These are phyloP conservation scores for Fusarium falciforme DNA, from an alignment of 2,329 filamentous ascomycete species.

Conservation along the genomic window DNA sequence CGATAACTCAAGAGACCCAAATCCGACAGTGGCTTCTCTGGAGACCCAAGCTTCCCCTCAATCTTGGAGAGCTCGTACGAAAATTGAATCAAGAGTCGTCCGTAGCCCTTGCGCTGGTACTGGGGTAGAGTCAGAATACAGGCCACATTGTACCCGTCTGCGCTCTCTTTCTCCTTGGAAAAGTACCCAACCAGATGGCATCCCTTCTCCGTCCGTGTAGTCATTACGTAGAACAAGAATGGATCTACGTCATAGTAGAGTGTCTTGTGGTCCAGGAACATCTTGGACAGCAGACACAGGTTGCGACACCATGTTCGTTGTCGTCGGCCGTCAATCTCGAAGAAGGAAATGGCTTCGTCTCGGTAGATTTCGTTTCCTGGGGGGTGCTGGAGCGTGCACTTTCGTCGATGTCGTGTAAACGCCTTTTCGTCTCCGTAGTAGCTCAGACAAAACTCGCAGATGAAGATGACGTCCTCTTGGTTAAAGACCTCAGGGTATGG, in stretches of 20 bases:
- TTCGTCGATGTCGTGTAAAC: constrained; percentile 86
- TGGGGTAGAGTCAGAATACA: constrained; percentile 98
- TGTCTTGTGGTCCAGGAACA: constrained; percentile 98
- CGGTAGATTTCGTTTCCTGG: constrained; percentile 99
- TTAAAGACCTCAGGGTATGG: constrained; percentile 93
- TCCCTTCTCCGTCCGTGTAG: constrained; percentile 85
- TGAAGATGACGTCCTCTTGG: constrained; percentile 90
- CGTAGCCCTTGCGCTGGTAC: constrained; percentile 95
- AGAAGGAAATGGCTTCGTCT: constrained; percentile 93
- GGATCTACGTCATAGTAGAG: constrained; percentile 99
- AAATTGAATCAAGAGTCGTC: constrained; percentile 93
- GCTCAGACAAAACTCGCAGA: constrained; percentile 95
- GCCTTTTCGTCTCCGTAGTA: constrained; percentile 88
- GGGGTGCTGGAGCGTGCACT: constrained; percentile 91
- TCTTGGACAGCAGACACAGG: constrained; percentile 91
- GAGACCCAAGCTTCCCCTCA: constrained; percentile 93
- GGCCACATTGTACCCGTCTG: constrained; percentile 96
- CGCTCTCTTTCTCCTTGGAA: constrained; percentile 97
- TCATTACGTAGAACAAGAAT: constrained; percentile 99
- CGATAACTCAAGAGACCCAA: constrained; percentile 92
- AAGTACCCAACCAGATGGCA: constrained; percentile 99
- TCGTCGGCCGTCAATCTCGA: constrained; percentile 94
- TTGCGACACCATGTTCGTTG: constrained; percentile 98
- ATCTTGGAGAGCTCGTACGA: constrained; percentile 97
- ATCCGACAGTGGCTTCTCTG: constrained; percentile 96